These are phyloP conservation scores for Fomitopsis palustris DNA, from an alignment of 1,284 basidiomycete genomes.

Conservation along the genomic window DNA sequence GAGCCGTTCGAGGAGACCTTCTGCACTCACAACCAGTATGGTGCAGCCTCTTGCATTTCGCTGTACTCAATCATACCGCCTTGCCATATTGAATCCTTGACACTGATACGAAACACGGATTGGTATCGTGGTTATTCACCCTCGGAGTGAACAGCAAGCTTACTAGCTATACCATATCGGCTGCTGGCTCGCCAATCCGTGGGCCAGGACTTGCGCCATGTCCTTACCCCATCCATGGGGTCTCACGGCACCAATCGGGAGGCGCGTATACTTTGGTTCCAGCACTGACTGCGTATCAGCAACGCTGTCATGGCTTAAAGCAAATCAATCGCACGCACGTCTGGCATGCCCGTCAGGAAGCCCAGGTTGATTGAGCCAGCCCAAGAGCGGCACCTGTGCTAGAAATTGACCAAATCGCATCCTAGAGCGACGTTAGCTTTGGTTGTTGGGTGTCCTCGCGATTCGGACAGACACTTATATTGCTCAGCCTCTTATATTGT, in stretches of 20 bases:
- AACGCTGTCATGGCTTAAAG: not conserved
- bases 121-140: too few relatives aligned
- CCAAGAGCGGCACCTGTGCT: not conserved
- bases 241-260: constrained; percentile 1
- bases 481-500: too few relatives aligned
- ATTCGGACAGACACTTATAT: too few relatives aligned
- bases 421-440: too few relatives aligned
- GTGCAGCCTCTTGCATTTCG: constrained; percentile 7
- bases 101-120: not conserved
- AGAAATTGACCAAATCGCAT: not conserved
- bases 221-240: constrained; percentile 2
- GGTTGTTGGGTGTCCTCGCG: too few relatives aligned
- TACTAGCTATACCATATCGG: constrained; percentile 5
- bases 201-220: constrained; percentile 1
- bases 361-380: not conserved
- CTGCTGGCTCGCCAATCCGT: constrained; percentile 2
- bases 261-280: not conserved
- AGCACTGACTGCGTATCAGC: not conserved
- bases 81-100: constrained; percentile 3
- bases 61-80: constrained; percentile 5
- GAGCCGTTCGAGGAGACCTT: not conserved
- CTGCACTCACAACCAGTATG: constrained; percentile 4
- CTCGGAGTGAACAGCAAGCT: not conserved
- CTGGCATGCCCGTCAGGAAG: not conserved
- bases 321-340: not conserved